phyloP scores from a whole-genome alignment of 805 yeast species.

The Nakazawaea wickerhamii region DNA sequence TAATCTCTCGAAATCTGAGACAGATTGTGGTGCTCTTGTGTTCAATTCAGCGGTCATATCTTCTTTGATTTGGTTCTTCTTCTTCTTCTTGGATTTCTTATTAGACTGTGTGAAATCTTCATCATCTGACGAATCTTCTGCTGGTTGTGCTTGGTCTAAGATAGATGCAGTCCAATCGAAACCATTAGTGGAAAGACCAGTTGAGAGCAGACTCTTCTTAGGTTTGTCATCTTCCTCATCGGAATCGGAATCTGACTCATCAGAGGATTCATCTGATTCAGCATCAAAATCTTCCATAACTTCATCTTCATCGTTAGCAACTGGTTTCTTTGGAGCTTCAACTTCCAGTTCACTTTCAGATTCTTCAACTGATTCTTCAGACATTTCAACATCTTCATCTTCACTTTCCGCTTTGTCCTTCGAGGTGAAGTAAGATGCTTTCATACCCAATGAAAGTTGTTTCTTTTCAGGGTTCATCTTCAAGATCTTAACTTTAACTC shows the following conservation, averaged over 20 bases:
- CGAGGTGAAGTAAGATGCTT: constrained; percentile 74
- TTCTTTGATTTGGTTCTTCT: constrained; percentile 39
- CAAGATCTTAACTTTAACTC: constrained; percentile 79
- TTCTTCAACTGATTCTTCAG: constrained; percentile 23
- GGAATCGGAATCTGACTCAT: constrained; percentile 24
- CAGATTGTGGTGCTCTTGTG: constrained; percentile 87
- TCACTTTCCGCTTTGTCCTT: constrained; percentile 20
- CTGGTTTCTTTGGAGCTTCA: constrained; percentile 25
- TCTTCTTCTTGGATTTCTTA: constrained; percentile 34
- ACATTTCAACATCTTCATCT: constrained; percentile 26
- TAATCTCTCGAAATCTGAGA: constrained; percentile 85
- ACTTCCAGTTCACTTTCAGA: constrained; percentile 27
- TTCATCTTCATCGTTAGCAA: constrained; percentile 26
- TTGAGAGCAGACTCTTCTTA: constrained; percentile 26
- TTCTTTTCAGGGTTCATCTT: constrained; percentile 58
- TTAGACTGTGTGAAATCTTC: constrained; percentile 33
- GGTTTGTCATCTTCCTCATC: not conserved
- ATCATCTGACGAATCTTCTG: constrained; percentile 48
- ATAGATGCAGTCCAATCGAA: constrained; percentile 96
- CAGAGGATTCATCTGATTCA: constrained; percentile 18
- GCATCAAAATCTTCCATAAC: constrained; percentile 27
- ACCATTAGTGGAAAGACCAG: constrained; percentile 76
- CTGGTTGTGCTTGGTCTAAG: constrained; percentile 70
- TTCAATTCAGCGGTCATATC: constrained; percentile 84
- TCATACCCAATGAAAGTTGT: constrained; percentile 85